Evolutionary conservation across 108 stramenopile genomes (phyloP).

Genomic region (Nannochloropsis granulata): DNA sequence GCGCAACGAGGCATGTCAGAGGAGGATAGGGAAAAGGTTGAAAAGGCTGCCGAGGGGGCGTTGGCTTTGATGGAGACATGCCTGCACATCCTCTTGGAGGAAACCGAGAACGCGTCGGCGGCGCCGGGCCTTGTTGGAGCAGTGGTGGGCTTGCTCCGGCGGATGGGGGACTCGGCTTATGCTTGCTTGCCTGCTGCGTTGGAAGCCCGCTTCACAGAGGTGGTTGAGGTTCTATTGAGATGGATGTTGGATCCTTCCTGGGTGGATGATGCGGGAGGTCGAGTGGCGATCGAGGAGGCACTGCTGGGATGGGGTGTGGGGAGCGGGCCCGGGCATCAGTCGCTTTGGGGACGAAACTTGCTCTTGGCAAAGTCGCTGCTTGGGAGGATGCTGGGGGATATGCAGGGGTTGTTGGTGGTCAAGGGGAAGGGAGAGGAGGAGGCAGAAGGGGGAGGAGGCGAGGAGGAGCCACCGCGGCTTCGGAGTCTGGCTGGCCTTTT

Average conservation of each 20-base stretch:
- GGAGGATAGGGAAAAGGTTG: not conserved
- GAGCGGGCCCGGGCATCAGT: not conserved
- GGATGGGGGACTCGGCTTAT: not conserved
- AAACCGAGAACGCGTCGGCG: not conserved
- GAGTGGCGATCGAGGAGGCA: not conserved
- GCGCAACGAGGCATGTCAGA: not conserved
- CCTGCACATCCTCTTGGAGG: not conserved
- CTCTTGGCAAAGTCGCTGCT: not conserved
- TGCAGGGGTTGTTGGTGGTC: not conserved
- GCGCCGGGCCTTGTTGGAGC: not conserved
- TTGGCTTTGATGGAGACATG: not conserved
- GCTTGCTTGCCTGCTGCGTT: not conserved
- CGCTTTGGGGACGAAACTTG: not conserved
- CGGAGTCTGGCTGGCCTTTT: not conserved
- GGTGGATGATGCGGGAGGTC: not conserved
- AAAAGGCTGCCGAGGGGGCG: not conserved
- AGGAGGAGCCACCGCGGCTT: not conserved
- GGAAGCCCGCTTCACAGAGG: not conserved
- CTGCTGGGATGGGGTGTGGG: not conserved
- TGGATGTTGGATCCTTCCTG: not conserved
- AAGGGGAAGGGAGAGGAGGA: not conserved
- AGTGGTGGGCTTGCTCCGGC: not conserved
- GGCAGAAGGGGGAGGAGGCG: not conserved
- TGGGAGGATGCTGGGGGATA: not conserved
- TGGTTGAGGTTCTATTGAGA: not conserved